Percentiles rank a stretch among this genome's conserved stretches.
Conservation (phyloP, 108 stramenopile species). For the Discostella stelligeroides region DNA sequence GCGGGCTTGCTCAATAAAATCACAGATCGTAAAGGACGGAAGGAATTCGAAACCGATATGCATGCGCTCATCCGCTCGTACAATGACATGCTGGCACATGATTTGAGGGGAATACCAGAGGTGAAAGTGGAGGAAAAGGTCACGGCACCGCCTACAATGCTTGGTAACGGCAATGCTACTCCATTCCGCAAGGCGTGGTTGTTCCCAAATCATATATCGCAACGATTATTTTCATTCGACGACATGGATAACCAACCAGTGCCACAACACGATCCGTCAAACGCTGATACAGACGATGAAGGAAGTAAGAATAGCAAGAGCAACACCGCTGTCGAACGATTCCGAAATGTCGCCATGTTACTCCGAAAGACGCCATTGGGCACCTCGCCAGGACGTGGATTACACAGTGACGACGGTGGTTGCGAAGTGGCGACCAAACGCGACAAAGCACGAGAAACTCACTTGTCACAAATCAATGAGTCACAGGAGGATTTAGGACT, state of each 20-base stretch:
- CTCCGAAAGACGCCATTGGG: not conserved
- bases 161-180: too few species aligned
- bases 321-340: not conserved
- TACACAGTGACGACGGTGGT: too few species aligned
- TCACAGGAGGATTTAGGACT: too few species aligned
- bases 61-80: constrained; percentile 51
- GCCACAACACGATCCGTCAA: not conserved
- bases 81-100: constrained; percentile 59
- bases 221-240: constrained; percentile 13
- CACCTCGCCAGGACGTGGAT: too few species aligned
- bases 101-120: constrained; percentile 50
- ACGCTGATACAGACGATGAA: constrained; percentile 1
- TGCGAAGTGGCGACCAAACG: too few species aligned
- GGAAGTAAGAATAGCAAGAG: constrained; percentile 10
- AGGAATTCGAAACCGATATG: constrained; percentile 57
- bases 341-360: not conserved
- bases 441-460: too few species aligned
- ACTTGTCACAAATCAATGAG: too few species aligned
- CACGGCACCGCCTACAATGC: too few species aligned
- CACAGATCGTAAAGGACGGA: constrained; percentile 40
- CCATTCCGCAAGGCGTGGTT: not conserved
- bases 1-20: constrained; percentile 32
- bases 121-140: constrained; percentile 20
- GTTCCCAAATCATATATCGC: not conserved
- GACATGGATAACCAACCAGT: constrained; percentile 1